A percentile compares a stretch with the other conserved stretches of the same genome.
phyloP scores from a whole-genome alignment of 345 rosid genomes.

The Jatropha curcas region DNA sequence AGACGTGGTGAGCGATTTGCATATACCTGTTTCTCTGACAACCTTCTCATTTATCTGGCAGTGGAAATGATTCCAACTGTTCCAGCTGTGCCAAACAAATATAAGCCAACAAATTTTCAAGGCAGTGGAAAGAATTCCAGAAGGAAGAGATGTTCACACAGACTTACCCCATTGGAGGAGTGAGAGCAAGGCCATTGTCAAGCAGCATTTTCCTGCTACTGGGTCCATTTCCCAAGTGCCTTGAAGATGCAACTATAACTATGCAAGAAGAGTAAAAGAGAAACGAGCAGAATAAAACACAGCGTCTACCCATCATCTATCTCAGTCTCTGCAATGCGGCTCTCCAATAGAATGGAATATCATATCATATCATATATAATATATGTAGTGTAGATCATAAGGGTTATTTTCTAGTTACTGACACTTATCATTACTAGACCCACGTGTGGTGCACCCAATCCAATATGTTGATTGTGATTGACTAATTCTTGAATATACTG shows the following conservation, averaged over 20 bases:
- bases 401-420: too few species aligned
- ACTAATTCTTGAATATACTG: too few species aligned
- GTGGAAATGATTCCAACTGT: conserved; percentile 17
- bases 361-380: too few species aligned
- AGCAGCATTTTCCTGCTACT: conserved; percentile 2
- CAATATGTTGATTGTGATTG: too few species aligned
- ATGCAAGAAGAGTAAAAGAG: neutral
- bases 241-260: neutral
- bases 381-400: too few species aligned
- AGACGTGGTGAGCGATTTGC: neutral
- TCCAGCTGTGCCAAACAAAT: neutral
- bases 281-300: neutral
- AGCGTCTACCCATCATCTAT: neutral
- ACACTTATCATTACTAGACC: too few species aligned
- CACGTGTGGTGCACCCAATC: too few species aligned
- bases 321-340: too few species aligned
- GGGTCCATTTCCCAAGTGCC: neutral
- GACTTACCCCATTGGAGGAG: conserved; percentile 14
- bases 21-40: conserved; percentile 19
- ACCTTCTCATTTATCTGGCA: conserved; percentile 11
- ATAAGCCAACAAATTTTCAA: neutral
- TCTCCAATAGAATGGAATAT: too few species aligned
- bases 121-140: too few species aligned
- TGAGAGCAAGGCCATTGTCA: conserved; percentile 9
- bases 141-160: too few species aligned